Base-by-base conservation (phyloP, 306 rosid species). In the Adenanthera pavonina region DNA sequence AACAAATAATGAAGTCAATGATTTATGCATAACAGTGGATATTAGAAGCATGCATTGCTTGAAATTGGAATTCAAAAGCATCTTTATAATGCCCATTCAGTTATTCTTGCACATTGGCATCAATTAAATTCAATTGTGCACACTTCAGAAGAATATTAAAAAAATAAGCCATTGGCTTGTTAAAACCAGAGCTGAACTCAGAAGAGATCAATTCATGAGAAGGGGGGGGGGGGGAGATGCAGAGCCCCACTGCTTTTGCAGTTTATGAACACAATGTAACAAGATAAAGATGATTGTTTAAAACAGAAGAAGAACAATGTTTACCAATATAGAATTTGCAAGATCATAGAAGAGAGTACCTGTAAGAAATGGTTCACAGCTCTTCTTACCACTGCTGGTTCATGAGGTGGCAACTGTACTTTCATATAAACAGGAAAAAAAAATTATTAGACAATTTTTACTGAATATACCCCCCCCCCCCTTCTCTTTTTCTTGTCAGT, bases 301-400 rank as follows among this genome's bases (percentile, higher is more conserved):
- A 67, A 19, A 53, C 20, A 56, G 62, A 67, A 56, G 62, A 67
- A 72, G 69, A 41, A 41, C 13, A 54, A 54, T 44, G 60, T 67
- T 76, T 3, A 81, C 65, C 38, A 20, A 77, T 17, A 20, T 52
- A 65, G 7, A 79, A 76, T 62, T 82, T 38, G 5, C 61, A 41
- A 38, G 56, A 36, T 64, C 66, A 74, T 9, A 77, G 74, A 74
- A 77, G 73, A 65, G 49, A 13, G n/a, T 12, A 95, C 99, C 94
- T 93, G 99, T 81, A 95, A 87, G 88, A 95, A 95, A 89, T 95
- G 99, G 88, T 95, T 95, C 61, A 93, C 94, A 43, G 99, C 99
- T 82, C 78, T 92, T 84, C 76, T 80, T 62, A 95, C 97, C 15
- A 95, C 99, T 52, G 83, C 49, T 56, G 99, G 92, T 78, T 95